phyloP scores from a whole-genome alignment of 2,329 filamentous ascomycete species.

The Alternaria conjuncta region DNA sequence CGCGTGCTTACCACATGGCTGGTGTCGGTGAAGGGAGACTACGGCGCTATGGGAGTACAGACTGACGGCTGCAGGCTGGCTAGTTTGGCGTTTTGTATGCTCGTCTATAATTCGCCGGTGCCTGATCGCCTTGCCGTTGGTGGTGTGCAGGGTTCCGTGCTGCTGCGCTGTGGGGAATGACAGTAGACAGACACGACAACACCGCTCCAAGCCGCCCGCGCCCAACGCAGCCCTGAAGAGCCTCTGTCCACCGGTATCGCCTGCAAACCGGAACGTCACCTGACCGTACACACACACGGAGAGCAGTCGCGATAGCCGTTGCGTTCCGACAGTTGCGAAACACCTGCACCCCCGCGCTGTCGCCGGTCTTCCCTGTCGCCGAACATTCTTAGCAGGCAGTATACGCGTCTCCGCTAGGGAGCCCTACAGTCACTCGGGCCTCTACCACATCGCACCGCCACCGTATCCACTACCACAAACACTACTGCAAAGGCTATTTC shows the following conservation, averaged over 20 bases:
- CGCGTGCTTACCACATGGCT: conserved; percentile 36
- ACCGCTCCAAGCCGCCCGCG: conserved; percentile 6
- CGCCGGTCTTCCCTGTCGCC: conserved; percentile 23
- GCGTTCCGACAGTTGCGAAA: conserved; percentile 27
- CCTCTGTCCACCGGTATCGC: not conserved
- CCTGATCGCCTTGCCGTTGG: conserved; percentile 21
- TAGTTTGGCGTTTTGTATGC: conserved; percentile 2
- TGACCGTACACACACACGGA: not conserved
- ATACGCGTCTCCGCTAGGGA: conserved; percentile 28
- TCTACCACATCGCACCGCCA: not conserved
- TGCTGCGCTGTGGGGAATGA: conserved; percentile 6
- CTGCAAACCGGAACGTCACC: not conserved
- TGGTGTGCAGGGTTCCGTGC: conserved; percentile 15
- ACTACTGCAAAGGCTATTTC: conserved; percentile 9
- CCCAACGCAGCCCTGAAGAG: not conserved
- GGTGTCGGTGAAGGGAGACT: conserved; percentile 5
- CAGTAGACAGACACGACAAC: conserved; percentile 14
- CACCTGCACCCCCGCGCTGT: conserved; percentile 31
- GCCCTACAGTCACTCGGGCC: conserved; percentile 10
- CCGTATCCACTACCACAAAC: conserved; percentile 3
- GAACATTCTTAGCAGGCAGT: conserved; percentile 38
- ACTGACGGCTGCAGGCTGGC: conserved; percentile 3
- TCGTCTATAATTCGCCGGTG: conserved; percentile 24
- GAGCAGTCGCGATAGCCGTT: not conserved
- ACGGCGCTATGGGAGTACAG: not conserved